Conservation (phyloP, 1,139 yeast species). For the Pichia sp. region DNA sequence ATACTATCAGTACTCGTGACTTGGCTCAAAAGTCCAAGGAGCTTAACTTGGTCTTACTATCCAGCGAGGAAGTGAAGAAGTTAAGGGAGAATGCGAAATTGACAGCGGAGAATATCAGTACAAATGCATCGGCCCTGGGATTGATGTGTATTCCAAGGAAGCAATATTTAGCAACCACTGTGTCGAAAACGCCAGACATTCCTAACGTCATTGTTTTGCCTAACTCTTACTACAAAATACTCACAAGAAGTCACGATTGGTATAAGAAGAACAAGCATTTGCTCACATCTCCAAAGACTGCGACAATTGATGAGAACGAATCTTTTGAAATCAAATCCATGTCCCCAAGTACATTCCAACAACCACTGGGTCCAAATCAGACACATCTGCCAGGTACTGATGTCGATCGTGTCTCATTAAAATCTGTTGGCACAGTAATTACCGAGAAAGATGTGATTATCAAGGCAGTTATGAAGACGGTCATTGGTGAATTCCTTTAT, state of each 20-base stretch:
- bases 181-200: constrained; percentile 48
- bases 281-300: background rate
- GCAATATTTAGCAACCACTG: constrained; percentile 54
- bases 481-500: constrained; percentile 85
- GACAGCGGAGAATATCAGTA: constrained; percentile 22
- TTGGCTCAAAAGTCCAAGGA: constrained; percentile 37
- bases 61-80: constrained; percentile 28
- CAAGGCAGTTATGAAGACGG: constrained; percentile 85
- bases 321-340: constrained; percentile 1
- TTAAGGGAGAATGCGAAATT: constrained; percentile 15
- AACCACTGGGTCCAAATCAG: constrained; percentile 1
- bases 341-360: background rate
- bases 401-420: constrained; percentile 15
- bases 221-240: constrained; percentile 51
- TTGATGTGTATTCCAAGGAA: constrained; percentile 47
- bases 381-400: constrained; percentile 9
- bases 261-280: constrained; percentile 25
- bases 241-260: constrained; percentile 33
- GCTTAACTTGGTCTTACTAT: constrained; percentile 38
- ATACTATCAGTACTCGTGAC: constrained; percentile 23
- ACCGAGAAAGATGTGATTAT: constrained; percentile 72
- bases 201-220: constrained; percentile 58
- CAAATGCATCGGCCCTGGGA: constrained; percentile 38
- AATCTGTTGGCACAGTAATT: constrained; percentile 52
- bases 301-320: constrained; percentile 10